These are phyloP conservation scores for Pyrenochaeta sp. DNA, from an alignment of 2,329 filamentous ascomycete species.

Conservation along the genomic window DNA sequence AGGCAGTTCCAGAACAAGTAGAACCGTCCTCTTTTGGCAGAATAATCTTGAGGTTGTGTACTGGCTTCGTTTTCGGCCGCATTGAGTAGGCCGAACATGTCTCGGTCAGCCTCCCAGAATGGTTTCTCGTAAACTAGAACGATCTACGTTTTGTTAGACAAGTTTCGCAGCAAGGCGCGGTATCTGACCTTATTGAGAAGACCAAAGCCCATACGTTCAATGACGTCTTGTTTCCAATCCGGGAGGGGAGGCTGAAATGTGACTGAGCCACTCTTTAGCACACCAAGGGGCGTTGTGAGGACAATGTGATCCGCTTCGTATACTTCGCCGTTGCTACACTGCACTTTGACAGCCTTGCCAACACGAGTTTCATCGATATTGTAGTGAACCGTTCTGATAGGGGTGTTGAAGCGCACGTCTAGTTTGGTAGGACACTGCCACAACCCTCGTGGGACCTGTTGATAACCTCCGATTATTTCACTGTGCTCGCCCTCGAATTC, in stretches of 20 bases:
- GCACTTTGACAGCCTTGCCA: conserved; percentile 45
- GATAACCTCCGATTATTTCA: conserved; percentile 92
- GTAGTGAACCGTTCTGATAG: conserved; percentile 77
- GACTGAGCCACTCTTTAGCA: conserved; percentile 82
- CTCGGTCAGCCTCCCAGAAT: conserved; percentile 88
- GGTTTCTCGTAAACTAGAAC: conserved; percentile 85
- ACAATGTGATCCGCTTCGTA: conserved; percentile 91
- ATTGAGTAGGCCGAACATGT: conserved; percentile 93
- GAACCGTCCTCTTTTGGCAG: conserved; percentile 81
- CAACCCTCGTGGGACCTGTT: conserved; percentile 87
- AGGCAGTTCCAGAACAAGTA: conserved; percentile 98
- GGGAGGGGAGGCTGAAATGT: conserved; percentile 92
- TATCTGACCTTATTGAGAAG: conserved; percentile 80
- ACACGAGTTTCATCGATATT: conserved; percentile 17
- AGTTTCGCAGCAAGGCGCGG: background rate
- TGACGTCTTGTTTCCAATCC: conserved; percentile 80
- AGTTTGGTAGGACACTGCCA: conserved; percentile 78
- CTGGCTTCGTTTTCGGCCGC: conserved; percentile 74
- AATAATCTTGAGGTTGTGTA: conserved; percentile 80
- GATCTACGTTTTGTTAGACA: conserved; percentile 54
- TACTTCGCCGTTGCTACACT: conserved; percentile 77
- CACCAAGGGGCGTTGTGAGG: conserved; percentile 86
- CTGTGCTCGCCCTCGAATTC: conserved; percentile 96
- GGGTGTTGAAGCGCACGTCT: conserved; percentile 75
- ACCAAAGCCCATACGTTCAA: conserved; percentile 87